A percentile compares a stretch with the other conserved stretches of the same genome.
phyloP scores from a whole-genome alignment of 192 early-diverging fungal genomes.

The Podila epicladia region DNA sequence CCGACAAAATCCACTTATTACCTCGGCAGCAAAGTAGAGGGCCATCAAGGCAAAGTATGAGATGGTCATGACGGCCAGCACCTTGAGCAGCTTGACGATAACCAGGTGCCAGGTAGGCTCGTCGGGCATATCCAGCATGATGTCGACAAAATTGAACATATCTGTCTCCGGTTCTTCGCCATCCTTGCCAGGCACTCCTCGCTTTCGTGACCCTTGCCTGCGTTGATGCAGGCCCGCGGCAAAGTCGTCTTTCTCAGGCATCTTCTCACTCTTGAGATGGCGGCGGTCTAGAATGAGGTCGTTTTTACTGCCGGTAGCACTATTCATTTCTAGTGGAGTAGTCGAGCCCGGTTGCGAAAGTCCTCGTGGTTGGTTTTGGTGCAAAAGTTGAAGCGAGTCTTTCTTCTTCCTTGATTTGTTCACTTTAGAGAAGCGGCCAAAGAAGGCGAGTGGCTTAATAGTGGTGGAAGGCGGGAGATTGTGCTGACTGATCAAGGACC shows the following conservation, averaged over 20 bases:
- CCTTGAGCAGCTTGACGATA: constrained; percentile 29
- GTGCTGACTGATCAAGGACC: constrained; percentile 1
- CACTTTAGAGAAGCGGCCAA: not conserved
- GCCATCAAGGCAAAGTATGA: constrained; percentile 41
- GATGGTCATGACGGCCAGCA: constrained; percentile 30
- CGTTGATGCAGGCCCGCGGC: not conserved
- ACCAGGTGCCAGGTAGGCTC: constrained; percentile 21
- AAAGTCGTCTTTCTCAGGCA: not conserved
- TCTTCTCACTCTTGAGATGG: constrained; percentile 19
- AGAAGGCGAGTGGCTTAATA: not conserved
- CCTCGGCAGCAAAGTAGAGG: constrained; percentile 43
- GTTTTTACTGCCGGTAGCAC: constrained; percentile 25
- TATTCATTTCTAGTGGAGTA: not conserved
- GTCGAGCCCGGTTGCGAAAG: not conserved
- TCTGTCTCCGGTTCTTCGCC: constrained; percentile 49
- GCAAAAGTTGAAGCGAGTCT: not conserved
- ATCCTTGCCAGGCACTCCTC: constrained; percentile 37
- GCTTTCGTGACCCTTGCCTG: not conserved
- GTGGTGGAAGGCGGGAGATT: not conserved
- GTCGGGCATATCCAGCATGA: constrained; percentile 43
- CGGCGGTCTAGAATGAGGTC: constrained; percentile 5
- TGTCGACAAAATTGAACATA: constrained; percentile 40
- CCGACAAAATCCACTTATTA: not conserved
- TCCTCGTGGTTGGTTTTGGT: not conserved
- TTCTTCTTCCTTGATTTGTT: too few species aligned